Evolutionary conservation across 2,329 filamentous ascomycete genomes (phyloP).

Genomic region (Fusarium keratoplasticum): DNA sequence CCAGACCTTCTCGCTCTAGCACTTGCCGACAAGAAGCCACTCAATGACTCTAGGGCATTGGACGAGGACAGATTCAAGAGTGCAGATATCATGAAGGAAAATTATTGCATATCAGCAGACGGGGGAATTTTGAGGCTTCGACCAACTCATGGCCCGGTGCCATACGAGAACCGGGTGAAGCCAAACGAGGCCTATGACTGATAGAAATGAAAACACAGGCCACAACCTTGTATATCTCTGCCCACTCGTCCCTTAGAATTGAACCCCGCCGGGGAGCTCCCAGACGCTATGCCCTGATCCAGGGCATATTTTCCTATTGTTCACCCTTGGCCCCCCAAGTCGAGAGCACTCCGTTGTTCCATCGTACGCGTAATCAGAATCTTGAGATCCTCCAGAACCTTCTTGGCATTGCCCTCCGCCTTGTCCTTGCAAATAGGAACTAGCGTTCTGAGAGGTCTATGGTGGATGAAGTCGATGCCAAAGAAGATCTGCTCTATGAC

Average conservation of each 20-base stretch:
- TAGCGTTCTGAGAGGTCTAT: background rate
- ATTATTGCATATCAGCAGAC: slow-evolving; percentile 13
- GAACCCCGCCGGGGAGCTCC: background rate
- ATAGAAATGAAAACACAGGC: background rate
- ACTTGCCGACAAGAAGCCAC: background rate
- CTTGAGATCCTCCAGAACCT: background rate
- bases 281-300: background rate
- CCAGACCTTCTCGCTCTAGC: slow-evolving; percentile 15
- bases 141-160: background rate
- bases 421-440: background rate
- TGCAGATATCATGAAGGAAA: slow-evolving; percentile 7
- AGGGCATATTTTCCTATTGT: background rate
- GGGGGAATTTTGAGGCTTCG: background rate
- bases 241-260: background rate
- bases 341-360: background rate
- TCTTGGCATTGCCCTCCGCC: background rate
- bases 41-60: background rate
- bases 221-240: background rate
- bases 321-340: background rate
- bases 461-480: background rate
- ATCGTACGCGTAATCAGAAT: background rate
- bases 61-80: background rate
- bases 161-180: slow-evolving; percentile 2
- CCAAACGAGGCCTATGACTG: slow-evolving; percentile 16
- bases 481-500: background rate